Percentiles rank a stretch among this genome's conserved stretches.
Conservation (phyloP, 2,329 filamentous ascomycete genomes). For the Colletotrichum truncatum region DNA sequence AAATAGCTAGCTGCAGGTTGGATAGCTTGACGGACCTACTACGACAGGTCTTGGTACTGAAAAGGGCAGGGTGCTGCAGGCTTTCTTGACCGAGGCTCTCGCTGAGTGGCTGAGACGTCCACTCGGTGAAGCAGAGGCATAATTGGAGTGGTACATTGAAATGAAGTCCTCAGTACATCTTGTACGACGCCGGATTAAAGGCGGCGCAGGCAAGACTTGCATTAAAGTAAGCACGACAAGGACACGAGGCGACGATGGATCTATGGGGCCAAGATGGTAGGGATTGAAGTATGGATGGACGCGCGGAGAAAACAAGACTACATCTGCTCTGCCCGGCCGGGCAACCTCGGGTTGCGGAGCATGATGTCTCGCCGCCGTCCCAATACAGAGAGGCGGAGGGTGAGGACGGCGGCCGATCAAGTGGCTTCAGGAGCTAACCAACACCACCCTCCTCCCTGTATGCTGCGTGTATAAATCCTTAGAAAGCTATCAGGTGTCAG, state of each 20-base stretch:
- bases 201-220: slow-evolving; percentile 1
- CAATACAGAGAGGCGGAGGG: not conserved
- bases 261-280: not conserved
- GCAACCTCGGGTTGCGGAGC: not conserved
- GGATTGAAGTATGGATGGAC: not conserved
- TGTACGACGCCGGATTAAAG: not conserved
- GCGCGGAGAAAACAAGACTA: not conserved
- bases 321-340: not conserved
- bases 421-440: not conserved
- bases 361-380: not conserved
- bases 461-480: not conserved
- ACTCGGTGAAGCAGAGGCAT: slow-evolving; percentile 27
- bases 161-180: slow-evolving; percentile 15
- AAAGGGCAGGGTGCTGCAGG: slow-evolving; percentile 25
- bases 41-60: slow-evolving; percentile 4
- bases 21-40: slow-evolving; percentile 9
- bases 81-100: slow-evolving; percentile 11
- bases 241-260: not conserved
- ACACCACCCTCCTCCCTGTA: not conserved
- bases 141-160: slow-evolving; percentile 5
- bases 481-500: not conserved
- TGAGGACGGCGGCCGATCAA: not conserved
- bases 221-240: not conserved
- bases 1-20: slow-evolving; percentile 18
- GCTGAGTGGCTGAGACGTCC: slow-evolving; percentile 17